Evolutionary conservation across 2,329 filamentous ascomycete genomes (phyloP).

Genomic region (Alternaria sp.): DNA sequence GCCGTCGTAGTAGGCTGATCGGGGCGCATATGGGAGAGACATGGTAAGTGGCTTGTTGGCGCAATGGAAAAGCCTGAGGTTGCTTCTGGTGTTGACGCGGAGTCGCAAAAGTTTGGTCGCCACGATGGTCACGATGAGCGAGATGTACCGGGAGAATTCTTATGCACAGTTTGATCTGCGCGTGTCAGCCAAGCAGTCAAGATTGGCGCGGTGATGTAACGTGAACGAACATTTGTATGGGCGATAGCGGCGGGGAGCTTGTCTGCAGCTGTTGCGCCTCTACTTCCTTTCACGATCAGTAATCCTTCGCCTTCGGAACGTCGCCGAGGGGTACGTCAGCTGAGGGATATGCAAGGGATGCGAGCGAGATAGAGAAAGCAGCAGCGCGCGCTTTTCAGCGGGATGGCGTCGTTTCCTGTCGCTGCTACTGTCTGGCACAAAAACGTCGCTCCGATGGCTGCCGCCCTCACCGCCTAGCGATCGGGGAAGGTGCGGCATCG

Average conservation of each 20-base stretch:
- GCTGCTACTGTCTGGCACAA: conserved; percentile 8
- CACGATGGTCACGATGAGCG: conserved; percentile 1
- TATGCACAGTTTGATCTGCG: conserved; percentile 2
- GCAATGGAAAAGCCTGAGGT: background rate
- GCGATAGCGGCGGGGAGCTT: background rate
- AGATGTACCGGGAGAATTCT: background rate
- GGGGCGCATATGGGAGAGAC: conserved; percentile 55
- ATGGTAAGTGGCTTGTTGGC: conserved; percentile 22
- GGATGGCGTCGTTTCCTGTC: conserved; percentile 22
- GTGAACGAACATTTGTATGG: conserved; percentile 2
- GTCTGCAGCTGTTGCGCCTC: conserved; percentile 5
- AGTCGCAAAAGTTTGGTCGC: background rate
- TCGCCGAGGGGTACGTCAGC: background rate
- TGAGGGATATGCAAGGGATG: background rate
- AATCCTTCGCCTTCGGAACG: background rate
- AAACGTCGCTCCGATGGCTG: conserved; percentile 14
- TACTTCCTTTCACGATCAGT: conserved; percentile 1
- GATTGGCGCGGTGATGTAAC: conserved; percentile 1
- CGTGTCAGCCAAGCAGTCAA: conserved; percentile 1
- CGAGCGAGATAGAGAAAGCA: background rate
- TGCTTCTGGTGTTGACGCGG: background rate
- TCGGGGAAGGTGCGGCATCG: conserved; percentile 18
- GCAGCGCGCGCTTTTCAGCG: conserved; percentile 8
- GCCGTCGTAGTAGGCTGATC: conserved; percentile 79
- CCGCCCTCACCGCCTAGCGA: conserved; percentile 22